Evolutionary conservation across 768 basidiomycete species (phyloP).

Genomic region (Podaxis sp.): DNA sequence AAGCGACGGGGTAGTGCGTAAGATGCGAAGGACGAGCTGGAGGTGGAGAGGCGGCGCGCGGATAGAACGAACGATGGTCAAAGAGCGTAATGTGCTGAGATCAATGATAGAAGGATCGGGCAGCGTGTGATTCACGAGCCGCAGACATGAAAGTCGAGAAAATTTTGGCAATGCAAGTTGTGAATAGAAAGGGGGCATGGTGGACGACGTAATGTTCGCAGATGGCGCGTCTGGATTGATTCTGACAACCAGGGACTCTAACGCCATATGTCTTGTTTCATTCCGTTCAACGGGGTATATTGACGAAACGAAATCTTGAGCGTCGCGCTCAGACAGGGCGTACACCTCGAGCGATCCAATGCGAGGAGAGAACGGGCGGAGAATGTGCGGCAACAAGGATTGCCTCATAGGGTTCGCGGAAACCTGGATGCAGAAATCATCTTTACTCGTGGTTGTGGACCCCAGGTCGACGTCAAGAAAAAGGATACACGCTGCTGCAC

Average conservation of each 20-base stretch:
- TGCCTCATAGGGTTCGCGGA: background rate
- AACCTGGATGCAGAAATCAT: background rate
- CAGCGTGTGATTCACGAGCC: slow-evolving; percentile 24
- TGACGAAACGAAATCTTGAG: slow-evolving; percentile 18
- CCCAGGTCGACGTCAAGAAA: slow-evolving; percentile 21
- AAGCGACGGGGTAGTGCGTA: slow-evolving; percentile 19
- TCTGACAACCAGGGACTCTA: background rate
- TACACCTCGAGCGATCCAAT: slow-evolving; percentile 19
- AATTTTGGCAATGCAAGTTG: slow-evolving; percentile 2
- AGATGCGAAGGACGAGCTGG: slow-evolving; percentile 18
- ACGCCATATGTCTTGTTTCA: background rate
- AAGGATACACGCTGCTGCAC: slow-evolving; percentile 25
- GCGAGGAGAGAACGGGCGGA: slow-evolving; percentile 14
- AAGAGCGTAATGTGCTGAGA: slow-evolving; percentile 17
- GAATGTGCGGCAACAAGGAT: background rate
- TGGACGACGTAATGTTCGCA: background rate
- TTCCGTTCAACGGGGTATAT: slow-evolving; percentile 16
- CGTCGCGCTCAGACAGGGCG: slow-evolving; percentile 21
- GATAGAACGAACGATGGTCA: slow-evolving; percentile 24
- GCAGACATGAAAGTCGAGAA: slow-evolving; percentile 6
- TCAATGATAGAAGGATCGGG: slow-evolving; percentile 18
- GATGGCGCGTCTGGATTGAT: background rate
- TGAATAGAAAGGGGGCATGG: slow-evolving; percentile 7
- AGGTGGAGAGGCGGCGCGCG: slow-evolving; percentile 23
- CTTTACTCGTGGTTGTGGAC: background rate